Evolutionary conservation across 2,329 filamentous ascomycete genomes (phyloP), one percentile per base, ranked within the genome.

Genomic region (Paracorniculantispora psalliotae): DNA sequence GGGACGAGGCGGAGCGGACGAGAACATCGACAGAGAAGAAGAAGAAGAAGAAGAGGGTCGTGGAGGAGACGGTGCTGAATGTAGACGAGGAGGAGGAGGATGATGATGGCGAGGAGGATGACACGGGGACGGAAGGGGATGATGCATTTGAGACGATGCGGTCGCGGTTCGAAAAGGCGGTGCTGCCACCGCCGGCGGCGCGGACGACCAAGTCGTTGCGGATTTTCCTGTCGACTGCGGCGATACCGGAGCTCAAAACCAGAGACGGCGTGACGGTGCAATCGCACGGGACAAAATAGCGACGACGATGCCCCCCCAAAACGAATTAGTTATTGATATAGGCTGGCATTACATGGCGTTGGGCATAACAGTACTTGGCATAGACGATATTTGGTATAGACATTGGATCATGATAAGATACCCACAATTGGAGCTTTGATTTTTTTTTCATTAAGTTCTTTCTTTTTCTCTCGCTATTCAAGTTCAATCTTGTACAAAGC

Each of bases 101-200:
- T 1, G 53, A 61, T 2, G 66, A 65, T 7, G 63, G 63, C 8
- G 67, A 63, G 1, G 69, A 68, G 67, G 65, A 9, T 3, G 35
- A 26, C 28, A 25, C 1, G 48, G 35, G 5, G 48, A 50, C 5
- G 17, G 46, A 52, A 3, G 61, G 75, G 9, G 73, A 75, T 1
- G 76, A 78, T 47, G 78, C 76, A 23, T 88, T 87, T 63, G 84
- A 87, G 69, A 70, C 75, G 12, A 82, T 83, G 76, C 76, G 79
- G 61, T 80, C 75, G n/a, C 77, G 81, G 2, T 81, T 86, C 62
- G 79, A 83, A 68, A 75, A 78, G 62, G 81, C 82, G 5, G 72
- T 82, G 21, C 69, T 79, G 64, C 78, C 79, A 28, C 75, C 67
- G 43, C 71, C 73, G n/a, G 73, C 76, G 23, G 69, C 76, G 61